These are phyloP conservation scores for Cenchrus purpureus DNA, from an alignment of 176 grass and related monocot species.

Conservation along the genomic window DNA sequence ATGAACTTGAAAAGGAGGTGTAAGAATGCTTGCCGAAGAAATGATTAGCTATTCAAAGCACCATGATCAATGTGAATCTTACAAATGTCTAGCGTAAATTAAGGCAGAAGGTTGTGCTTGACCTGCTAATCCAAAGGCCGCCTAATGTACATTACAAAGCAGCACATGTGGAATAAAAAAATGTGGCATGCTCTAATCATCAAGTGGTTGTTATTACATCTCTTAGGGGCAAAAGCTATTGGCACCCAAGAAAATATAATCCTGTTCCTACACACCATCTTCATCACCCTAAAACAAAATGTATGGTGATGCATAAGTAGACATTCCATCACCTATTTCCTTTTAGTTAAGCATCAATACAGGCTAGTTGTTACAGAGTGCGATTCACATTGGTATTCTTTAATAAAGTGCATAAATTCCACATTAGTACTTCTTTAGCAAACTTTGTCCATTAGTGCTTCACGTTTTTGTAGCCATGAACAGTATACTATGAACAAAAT, in stretches of 20 bases:
- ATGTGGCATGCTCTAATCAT: neutral
- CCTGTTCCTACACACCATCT: neutral
- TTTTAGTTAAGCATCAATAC: neutral
- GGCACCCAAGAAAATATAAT: slow-evolving; percentile 7
- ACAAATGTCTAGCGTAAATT: slow-evolving; percentile 29
- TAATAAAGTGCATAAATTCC: neutral
- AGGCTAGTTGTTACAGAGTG: neutral
- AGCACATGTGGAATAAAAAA: slow-evolving; percentile 12
- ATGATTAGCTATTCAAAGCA: slow-evolving; percentile 38
- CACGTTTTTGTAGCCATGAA: neutral
- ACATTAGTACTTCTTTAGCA: neutral
- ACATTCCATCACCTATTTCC: slow-evolving; percentile 1
- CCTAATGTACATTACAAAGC: neutral
- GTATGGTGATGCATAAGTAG: slow-evolving; percentile 10
- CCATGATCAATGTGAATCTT: slow-evolving; percentile 29
- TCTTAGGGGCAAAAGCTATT: slow-evolving; percentile 25
- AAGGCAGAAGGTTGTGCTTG: slow-evolving; percentile 23
- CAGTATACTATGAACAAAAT: neutral
- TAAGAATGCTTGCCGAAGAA: slow-evolving; percentile 46
- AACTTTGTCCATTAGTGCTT: neutral
- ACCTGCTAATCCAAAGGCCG: slow-evolving; percentile 27
- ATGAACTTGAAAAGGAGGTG: slow-evolving; percentile 27
- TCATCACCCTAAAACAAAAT: neutral
- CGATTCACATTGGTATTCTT: neutral
- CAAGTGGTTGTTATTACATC: neutral